Base-by-base conservation (phyloP, 108 stramenopile species). In the Bacterosira constricta region DNA sequence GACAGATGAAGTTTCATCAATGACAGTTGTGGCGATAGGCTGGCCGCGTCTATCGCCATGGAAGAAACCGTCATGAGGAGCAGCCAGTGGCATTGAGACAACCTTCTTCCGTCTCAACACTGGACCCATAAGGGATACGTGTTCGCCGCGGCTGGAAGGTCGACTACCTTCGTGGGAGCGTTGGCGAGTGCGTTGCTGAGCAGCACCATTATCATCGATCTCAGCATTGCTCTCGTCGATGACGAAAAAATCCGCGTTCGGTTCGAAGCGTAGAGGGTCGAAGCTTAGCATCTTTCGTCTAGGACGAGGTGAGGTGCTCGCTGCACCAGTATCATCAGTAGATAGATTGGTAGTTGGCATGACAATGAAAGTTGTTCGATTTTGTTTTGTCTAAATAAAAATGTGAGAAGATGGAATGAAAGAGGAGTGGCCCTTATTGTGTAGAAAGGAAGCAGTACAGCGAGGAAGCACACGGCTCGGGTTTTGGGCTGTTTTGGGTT, bases 51-150 rank as follows among this genome's bases (percentile, higher is more conserved):
- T 25, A 30, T 51, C 61, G 10, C 17, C 44, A 17, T 17, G 1
- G 15, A 52, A 52, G 64, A 75, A 75, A 18, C 45, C 57, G 13
- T 57, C 50, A 23, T 52, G 25, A 44, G 49, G 55, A 60, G 63
- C 78, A 37, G 81, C 81, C 9, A 83, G 49, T 25, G 85, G 85
- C 68, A 85, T 63, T 0, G 74, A 76, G 18, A 85, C 81, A 6
- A 85, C 73, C 57, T 82, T 82, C 52, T 82, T 85, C 64, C 81
- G 73, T 42, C 81, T 67, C 3, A 85, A 20, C 49, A 85, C 58
- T 4, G 85, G 81, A 23, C 85, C 85, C 85, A 85, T 85, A 44
- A 85, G 31, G 21, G 67, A 1, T 15, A 30, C 27, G 42, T 30
- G 13, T 1, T 11, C 42, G 11, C 10, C 26, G 38, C 38, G 20